These are phyloP conservation scores for Teratosphaeria gauchensis DNA, from an alignment of 2,329 filamentous ascomycete genomes.

Conservation along the genomic window DNA sequence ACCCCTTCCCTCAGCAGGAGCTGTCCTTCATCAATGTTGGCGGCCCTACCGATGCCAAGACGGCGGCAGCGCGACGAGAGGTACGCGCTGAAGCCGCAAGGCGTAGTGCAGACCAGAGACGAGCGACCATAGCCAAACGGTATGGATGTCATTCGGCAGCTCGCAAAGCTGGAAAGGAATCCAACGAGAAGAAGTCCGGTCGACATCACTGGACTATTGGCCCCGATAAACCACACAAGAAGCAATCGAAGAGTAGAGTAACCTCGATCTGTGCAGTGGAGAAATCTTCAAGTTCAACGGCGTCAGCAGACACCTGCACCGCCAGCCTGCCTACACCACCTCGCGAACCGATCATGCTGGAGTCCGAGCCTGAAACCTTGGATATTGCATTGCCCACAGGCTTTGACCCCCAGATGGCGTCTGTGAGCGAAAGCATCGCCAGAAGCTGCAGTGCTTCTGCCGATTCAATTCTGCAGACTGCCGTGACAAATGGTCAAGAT, in stretches of 20 bases:
- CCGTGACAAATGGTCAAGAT: neutral
- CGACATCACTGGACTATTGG: neutral
- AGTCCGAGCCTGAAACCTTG: neutral
- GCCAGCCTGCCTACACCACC: neutral
- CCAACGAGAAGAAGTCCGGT: neutral
- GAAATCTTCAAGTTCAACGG: neutral
- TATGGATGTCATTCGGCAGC: neutral
- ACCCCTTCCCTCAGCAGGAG: neutral
- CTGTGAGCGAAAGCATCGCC: neutral
- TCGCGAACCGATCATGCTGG: neutral
- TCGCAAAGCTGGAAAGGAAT: neutral
- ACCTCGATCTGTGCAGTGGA: neutral
- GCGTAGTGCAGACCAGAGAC: slow-evolving; percentile 1
- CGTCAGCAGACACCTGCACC: neutral
- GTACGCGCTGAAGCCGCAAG: slow-evolving; percentile 2
- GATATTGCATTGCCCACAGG: neutral
- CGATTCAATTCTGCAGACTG: neutral
- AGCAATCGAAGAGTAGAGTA: neutral
- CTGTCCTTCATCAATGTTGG: slow-evolving; percentile 2
- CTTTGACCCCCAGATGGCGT: neutral
- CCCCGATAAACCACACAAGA: neutral
- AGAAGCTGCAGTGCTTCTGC: neutral
- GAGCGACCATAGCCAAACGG: slow-evolving; percentile 1
- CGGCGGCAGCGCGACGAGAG: neutral
- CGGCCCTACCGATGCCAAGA: neutral